Base-by-base conservation (phyloP, 2,329 filamentous ascomycete species). In the Fusarium sp. region DNA sequence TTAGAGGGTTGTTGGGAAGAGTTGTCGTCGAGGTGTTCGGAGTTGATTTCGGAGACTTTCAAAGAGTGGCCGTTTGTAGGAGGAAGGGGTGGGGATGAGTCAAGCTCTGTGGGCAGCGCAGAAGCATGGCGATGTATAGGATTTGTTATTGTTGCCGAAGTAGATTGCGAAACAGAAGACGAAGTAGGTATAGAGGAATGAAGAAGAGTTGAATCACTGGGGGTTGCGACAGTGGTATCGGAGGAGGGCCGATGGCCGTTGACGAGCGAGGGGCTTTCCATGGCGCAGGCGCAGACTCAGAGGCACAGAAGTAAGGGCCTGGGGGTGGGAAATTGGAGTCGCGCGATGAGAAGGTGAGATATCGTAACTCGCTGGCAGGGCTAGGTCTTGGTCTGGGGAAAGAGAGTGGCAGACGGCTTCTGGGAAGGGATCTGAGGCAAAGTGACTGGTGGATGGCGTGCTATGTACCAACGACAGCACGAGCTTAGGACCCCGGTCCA, bases 331-430 rank as follows among this genome's bases (percentile, higher is more conserved):
- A 38, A 68, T 68, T 64, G 20, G 65, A 71, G 76, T 78, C 77
- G 75, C 76, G 76, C 76, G 76, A 78, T 78, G 76, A 65, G 54
- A 73, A 69, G 73, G 76, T 65, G 54, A 71, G 75, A 78, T 78
- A 78, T 78, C 76, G 76, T 75, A 78, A 77, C 71, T 69, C 68
- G 54, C 62, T 61, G 55, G 48, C 53, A 38, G 39, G 39, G 14
- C 39, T 24, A 3, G 41, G 41, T 39, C 44, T 24, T 50, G 41
- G 60, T 78, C 74, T 60, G 68, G 73, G 76, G 73, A 75, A 73
- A 71, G 74, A 72, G 62, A 71, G 41, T 75, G 64, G 65, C 60
- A 56, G 57, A 60, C 61, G 28, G 65, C 50, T 31, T 57, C 60
- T 55, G n/a, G 67, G 71, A 66, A 55, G 58, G 65, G 71, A 70